Conservation (phyloP, 169 alveolate genomes). For the Miamiensis avidus region DNA sequence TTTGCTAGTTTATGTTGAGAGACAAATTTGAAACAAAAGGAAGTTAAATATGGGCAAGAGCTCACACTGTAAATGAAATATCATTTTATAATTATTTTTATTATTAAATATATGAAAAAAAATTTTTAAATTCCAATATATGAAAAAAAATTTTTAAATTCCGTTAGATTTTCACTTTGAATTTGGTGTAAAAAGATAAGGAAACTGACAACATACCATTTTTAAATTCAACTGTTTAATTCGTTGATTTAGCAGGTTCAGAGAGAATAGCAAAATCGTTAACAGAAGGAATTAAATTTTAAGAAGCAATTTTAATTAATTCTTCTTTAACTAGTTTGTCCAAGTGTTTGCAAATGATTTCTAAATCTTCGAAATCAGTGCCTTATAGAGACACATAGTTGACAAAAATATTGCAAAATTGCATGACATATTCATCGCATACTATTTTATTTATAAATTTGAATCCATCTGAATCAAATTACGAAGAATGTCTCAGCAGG, state of each 20-base stretch:
- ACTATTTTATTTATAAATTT: conserved; percentile 29
- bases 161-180: conserved; percentile 27
- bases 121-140: too few species aligned
- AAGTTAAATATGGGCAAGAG: conserved; percentile 20
- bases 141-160: too few species aligned
- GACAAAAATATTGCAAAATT: conserved; percentile 64
- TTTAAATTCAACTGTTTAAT: conserved; percentile 32
- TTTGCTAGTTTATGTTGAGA: conserved; percentile 6
- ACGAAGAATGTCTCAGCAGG: conserved; percentile 33
- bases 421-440: conserved; percentile 24
- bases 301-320: conserved; percentile 52
- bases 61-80: conserved; percentile 22
- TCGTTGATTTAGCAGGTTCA: conserved; percentile 57
- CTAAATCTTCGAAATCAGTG: conserved; percentile 44
- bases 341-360: conserved; percentile 35
- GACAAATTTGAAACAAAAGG: conserved; percentile 22
- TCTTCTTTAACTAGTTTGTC: conserved; percentile 34
- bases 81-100: neutral
- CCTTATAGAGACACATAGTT: conserved; percentile 72
- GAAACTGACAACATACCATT: conserved; percentile 39
- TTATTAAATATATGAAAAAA: neutral
- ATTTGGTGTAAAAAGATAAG: conserved; percentile 44
- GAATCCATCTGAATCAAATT: conserved; percentile 48
- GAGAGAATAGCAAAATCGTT: conserved; percentile 58
- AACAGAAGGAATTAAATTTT: conserved; percentile 47